Percentiles rank a stretch among this genome's conserved stretches.
These are phyloP conservation scores for Staphylotrichum longicolle DNA, from an alignment of 495 filamentous ascomycete species.

Conservation along the genomic window DNA sequence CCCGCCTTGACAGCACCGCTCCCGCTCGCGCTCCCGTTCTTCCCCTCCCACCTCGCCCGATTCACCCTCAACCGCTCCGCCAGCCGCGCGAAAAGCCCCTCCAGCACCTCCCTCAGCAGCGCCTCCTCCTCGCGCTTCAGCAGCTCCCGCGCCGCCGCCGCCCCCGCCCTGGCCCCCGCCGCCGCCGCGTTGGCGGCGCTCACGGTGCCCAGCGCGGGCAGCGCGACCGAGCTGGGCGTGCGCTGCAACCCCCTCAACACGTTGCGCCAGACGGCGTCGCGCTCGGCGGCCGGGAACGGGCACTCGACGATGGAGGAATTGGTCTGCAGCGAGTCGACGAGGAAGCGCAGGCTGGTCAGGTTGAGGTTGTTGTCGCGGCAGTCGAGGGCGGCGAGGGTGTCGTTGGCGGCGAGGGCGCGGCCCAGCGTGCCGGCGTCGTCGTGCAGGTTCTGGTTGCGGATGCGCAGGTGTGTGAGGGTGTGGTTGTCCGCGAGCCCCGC, in stretches of 20 bases:
- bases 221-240: not conserved
- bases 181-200: constrained; percentile 19
- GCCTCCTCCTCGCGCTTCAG: constrained; percentile 6
- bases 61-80: constrained; percentile 4
- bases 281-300: constrained; percentile 26
- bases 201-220: not conserved
- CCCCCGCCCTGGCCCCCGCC: not conserved
- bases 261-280: constrained; percentile 28
- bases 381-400: constrained; percentile 32
- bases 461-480: constrained; percentile 68
- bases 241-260: constrained; percentile 25
- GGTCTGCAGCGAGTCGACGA: constrained; percentile 31
- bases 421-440: constrained; percentile 52
- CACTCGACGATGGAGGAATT: constrained; percentile 31
- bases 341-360: constrained; percentile 35
- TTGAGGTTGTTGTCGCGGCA: constrained; percentile 46
- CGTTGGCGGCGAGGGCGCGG: constrained; percentile 38
- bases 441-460: constrained; percentile 59
- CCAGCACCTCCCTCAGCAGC: constrained; percentile 9
- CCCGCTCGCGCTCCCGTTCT: no score
- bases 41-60: not conserved
- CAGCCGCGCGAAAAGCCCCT: not conserved
- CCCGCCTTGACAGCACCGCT: no score
- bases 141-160: not conserved
- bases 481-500: constrained; percentile 73